Conservation (phyloP, 2,329 filamentous ascomycete species). For the Aspergillus tamarii region DNA sequence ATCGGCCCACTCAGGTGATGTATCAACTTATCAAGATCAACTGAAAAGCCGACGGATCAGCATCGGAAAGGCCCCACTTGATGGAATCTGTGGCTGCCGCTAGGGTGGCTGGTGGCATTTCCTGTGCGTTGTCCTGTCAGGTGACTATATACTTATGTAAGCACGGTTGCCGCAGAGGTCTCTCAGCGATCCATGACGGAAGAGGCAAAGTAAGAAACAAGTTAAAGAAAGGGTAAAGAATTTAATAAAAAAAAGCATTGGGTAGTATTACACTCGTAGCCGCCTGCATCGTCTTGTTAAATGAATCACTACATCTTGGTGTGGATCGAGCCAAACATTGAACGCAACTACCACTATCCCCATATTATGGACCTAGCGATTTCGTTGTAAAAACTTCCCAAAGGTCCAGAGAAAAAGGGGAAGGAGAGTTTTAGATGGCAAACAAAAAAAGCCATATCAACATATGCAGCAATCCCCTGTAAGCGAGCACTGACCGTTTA, state of each 20-base stretch:
- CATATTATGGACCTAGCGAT: neutral
- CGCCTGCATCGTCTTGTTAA: neutral
- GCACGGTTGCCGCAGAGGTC: constrained; percentile 10
- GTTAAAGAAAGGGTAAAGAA: neutral
- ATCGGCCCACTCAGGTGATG: constrained; percentile 28
- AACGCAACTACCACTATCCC: neutral
- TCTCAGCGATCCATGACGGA: constrained; percentile 24
- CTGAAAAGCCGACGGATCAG: constrained; percentile 28
- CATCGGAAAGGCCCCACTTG: constrained; percentile 27
- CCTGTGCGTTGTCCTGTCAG: neutral
- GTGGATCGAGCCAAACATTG: neutral
- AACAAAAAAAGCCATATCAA: neutral
- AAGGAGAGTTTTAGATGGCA: neutral
- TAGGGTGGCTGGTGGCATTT: constrained; percentile 18
- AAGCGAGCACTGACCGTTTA: constrained; percentile 17
- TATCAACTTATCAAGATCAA: constrained; percentile 35
- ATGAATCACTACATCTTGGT: neutral
- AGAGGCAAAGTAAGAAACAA: constrained; percentile 14
- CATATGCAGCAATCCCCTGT: constrained; percentile 14
- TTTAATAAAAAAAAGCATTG: constrained; percentile 3
- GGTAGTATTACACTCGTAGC: neutral
- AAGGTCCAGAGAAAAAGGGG: too few relatives aligned
- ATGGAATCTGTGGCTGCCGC: constrained; percentile 26
- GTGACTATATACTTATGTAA: constrained; percentile 18
- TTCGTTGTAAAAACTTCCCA: neutral